These are phyloP conservation scores for Vitis amurensis DNA, from an alignment of 164 flowering plant genomes.

Conservation along the genomic window DNA sequence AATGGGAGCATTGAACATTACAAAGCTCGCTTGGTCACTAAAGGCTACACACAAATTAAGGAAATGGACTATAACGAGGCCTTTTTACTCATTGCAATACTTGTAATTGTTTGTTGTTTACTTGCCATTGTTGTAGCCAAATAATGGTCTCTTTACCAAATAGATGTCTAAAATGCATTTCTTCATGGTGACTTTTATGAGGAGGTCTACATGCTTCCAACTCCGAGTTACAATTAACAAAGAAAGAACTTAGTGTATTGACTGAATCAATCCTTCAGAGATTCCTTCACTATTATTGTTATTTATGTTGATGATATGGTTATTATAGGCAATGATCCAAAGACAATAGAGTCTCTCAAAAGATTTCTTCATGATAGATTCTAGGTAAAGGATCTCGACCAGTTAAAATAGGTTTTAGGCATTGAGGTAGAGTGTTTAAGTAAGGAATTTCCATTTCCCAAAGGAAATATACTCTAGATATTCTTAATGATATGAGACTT, in stretches of 20 bases:
- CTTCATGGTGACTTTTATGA: too few relatives aligned
- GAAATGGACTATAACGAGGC: not conserved
- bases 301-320: not conserved
- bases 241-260: too few relatives aligned
- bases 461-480: slow-evolving; percentile 1
- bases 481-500: not conserved
- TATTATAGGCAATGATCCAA: not conserved
- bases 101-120: too few relatives aligned
- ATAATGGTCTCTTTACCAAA: too few relatives aligned
- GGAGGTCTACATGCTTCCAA: too few relatives aligned
- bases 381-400: too few relatives aligned
- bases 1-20: not conserved
- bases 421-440: not conserved
- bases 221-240: too few relatives aligned
- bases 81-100: not conserved
- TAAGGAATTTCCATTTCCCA: not conserved
- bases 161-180: too few relatives aligned
- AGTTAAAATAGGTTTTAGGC: not conserved
- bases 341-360: not conserved
- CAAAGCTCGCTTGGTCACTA: not conserved
- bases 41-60: not conserved
- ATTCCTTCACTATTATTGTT: too few relatives aligned
- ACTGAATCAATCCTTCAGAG: too few relatives aligned
- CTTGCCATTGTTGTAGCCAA: too few relatives aligned
- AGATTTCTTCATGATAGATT: not conserved